A percentile compares a stretch with the other conserved stretches of the same genome.
Conservation (phyloP, 495 filamentous ascomycete genomes). For the Thozetella sp. region DNA sequence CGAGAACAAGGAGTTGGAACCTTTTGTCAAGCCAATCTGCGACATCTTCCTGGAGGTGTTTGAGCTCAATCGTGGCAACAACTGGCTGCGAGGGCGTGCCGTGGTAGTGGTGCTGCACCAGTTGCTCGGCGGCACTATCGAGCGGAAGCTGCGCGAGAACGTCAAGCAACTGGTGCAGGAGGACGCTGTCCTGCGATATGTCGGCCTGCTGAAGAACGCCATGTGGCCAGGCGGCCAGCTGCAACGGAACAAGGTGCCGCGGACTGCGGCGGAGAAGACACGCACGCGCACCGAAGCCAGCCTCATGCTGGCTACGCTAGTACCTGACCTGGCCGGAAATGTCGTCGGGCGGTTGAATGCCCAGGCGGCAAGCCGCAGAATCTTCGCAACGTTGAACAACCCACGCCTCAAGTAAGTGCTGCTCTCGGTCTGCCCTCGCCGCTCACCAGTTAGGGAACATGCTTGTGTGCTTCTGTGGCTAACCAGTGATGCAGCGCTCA, state of each 20-base stretch:
- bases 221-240: conserved; percentile 79
- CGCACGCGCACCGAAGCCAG: conserved; percentile 75
- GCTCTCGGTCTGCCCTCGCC: conserved; percentile 3
- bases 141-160: conserved; percentile 88
- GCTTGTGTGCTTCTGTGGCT: conserved; percentile 6
- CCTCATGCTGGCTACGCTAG: conserved; percentile 76
- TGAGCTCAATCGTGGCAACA: conserved; percentile 90
- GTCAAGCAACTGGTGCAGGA: conserved; percentile 71
- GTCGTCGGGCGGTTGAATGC: conserved; percentile 86
- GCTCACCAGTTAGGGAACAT: neutral
- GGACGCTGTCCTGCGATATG: conserved; percentile 74
- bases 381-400: conserved; percentile 86
- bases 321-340: conserved; percentile 81
- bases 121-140: conserved; percentile 88
- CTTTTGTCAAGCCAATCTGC: conserved; percentile 97
- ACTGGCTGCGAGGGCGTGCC: conserved; percentile 90
- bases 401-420: conserved; percentile 63
- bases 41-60: conserved; percentile 97
- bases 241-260: conserved; percentile 47
- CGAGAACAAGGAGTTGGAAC: conserved; percentile 84
- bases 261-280: conserved; percentile 68
- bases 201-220: conserved; percentile 66
- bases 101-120: conserved; percentile 91
- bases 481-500: conserved; percentile 58
- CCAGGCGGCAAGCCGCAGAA: conserved; percentile 75